Evolutionary conservation across 2,329 filamentous ascomycete genomes (phyloP), one percentile per base, ranked within the genome.

Genomic region (Clonostachys solani): DNA sequence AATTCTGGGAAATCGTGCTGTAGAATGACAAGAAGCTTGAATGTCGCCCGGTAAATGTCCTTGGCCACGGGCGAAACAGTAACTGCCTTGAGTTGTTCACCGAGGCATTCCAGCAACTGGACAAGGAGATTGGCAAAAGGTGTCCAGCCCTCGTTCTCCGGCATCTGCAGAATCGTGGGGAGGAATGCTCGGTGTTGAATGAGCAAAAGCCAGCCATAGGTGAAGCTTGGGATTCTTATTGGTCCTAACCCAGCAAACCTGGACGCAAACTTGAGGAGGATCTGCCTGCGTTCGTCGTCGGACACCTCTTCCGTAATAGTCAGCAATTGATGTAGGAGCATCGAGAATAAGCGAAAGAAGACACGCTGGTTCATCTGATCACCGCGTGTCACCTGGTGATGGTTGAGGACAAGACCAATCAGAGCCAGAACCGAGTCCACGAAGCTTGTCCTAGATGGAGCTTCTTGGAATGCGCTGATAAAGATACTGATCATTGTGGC

Each of bases 1-100:
- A 96, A 99, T 48, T 96, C 91, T 0, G 92, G 88, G 66, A 90
- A 97, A 64, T 99, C 94, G 61, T 97, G 94, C 56, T 96, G 89
- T 46, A 99, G 73, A 45, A 95, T 80, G 34, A 95, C 73, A 47
- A 97, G 71, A 50, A 96, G 80, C 60, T 95, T 91, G 43, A 95
- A 72, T 2, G 88, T 82, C 9, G 86, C 90, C 50, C 89, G 85
- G 64, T 96, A 96, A 51, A 95, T 81, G 47, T 92, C 89, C 62
- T 89, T 92, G 34, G 85, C 82, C 44, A 88, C 77, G 34, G 81
- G 74, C 5, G 84, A 76, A 15, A 90, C 77, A 49, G 84, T 84
- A 29, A 84, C 71, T 10, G 84, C 78, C 66, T 92, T 94, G 53
- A 96, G 74, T 51, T 94, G 80, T 54, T 92, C 86, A 33, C 88